Base-by-base conservation (phyloP, 306 rosid species). In the Hippophae rhamnoides region DNA sequence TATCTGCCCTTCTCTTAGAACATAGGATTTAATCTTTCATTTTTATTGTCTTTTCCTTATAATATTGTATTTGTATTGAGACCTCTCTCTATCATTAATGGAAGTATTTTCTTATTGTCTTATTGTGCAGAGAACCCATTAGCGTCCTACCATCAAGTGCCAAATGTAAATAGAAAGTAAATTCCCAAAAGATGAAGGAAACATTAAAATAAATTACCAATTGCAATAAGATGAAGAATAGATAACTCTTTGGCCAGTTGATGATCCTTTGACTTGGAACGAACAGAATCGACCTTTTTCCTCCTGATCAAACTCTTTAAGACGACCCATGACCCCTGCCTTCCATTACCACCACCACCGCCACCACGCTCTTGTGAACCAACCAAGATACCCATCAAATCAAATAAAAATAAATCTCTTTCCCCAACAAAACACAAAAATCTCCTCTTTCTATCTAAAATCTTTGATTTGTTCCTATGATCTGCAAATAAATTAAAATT, bases 221-320 rank as follows among this genome's bases (percentile, higher is more conserved):
- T 66, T 5, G 82, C 95, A 70, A 87, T 72, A 43, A 90, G 92
- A 58, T 87, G 86, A 56, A 69, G 79, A 76, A 90, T 72, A 54
- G 89, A 64, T 73, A 90, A 65, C 56, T 79, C 96, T 79, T 77
- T 87, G 74, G 98, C 96, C 80, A 90, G 83, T 60, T 81, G 81
- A 10, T 67, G 69, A 76, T 63, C 58, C 12, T 64, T n/a, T 3
- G 74, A 27, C 53, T 72, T 69, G 9, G 55, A 41, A 44, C 64
- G 58, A 47, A 64, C 81, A 52, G 95, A 87, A 64, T 90, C 98
- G 12, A 83, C 96, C 72, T 72, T 86, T 62, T 90, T 90, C 63
- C 84, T 80, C 52, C 98, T 60, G 8, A 82, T 73, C 76, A 90
- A 69, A 43, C 81, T 81, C 60, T 65, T 78, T 26, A 75, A 66